Evolutionary conservation across 139 green algal species (phyloP).

Genomic region (Coccomyxa sp.): DNA sequence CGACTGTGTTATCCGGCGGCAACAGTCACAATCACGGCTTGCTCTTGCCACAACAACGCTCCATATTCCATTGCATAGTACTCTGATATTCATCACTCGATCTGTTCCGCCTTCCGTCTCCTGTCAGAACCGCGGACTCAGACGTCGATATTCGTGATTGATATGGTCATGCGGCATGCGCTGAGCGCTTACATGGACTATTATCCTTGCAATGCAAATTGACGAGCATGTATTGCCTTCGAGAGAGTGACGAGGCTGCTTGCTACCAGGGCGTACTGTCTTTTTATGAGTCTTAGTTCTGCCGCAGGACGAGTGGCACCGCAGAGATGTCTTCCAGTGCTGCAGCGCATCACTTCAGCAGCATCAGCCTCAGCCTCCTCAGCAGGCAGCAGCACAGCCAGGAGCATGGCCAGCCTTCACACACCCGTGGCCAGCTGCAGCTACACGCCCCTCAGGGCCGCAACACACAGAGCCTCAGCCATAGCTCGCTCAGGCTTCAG

Average conservation of each 20-base stretch:
- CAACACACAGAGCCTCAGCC: neutral
- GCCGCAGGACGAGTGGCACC: neutral
- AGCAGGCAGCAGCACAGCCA: neutral
- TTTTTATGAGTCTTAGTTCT: neutral
- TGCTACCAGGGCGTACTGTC: neutral
- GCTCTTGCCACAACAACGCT: too few species aligned
- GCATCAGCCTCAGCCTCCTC: neutral
- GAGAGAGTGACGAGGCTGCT: neutral
- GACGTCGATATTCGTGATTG: neutral
- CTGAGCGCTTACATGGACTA: too few species aligned
- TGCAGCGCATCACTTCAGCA: neutral
- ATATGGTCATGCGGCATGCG: too few species aligned
- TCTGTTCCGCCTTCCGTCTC: neutral
- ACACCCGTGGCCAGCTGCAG: neutral
- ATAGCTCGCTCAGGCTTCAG: neutral
- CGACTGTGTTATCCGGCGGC: too few species aligned
- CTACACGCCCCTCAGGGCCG: too few species aligned
- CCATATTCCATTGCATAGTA: too few species aligned
- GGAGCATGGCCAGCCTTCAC: neutral
- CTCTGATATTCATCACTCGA: too few species aligned
- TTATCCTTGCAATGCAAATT: too few species aligned
- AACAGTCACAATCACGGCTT: too few species aligned
- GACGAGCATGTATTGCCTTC: neutral
- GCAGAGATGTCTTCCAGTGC: constrained; percentile 1
- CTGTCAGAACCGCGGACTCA: neutral